phyloP scores from a whole-genome alignment of 2,329 filamentous ascomycete genomes.

The Ceratocystis lukuohia region DNA sequence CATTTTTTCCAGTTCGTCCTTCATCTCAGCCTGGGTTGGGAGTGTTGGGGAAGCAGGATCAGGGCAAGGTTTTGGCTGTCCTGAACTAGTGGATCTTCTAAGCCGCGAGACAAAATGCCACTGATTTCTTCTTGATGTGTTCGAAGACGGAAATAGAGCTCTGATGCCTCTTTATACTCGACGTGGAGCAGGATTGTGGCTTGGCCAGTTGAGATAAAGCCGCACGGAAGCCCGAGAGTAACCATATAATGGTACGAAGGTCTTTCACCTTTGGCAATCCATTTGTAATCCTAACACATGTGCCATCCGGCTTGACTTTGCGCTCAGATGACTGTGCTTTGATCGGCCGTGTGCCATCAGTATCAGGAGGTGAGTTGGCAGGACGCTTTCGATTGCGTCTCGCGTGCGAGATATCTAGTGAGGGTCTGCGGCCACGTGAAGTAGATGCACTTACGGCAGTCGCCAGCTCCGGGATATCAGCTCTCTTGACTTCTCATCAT shows the following conservation, averaged over 20 bases:
- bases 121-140: too few species aligned
- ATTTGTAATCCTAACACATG: background rate
- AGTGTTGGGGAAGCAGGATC: too few species aligned
- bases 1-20: too few species aligned
- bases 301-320: background rate
- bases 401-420: too few species aligned
- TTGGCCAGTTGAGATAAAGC: background rate
- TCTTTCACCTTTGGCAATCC: background rate
- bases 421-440: background rate
- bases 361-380: background rate
- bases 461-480: too few species aligned
- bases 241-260: background rate
- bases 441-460: background rate
- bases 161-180: too few species aligned
- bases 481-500: too few species aligned
- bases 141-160: too few species aligned
- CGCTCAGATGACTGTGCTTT: background rate
- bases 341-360: background rate
- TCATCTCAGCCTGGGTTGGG: too few species aligned
- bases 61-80: too few species aligned
- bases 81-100: too few species aligned
- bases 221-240: background rate
- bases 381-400: background rate
- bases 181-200: background rate
- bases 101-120: too few species aligned